phyloP scores from a whole-genome alignment of 2,329 filamentous ascomycete species.

The Akanthomyces lecanii region DNA sequence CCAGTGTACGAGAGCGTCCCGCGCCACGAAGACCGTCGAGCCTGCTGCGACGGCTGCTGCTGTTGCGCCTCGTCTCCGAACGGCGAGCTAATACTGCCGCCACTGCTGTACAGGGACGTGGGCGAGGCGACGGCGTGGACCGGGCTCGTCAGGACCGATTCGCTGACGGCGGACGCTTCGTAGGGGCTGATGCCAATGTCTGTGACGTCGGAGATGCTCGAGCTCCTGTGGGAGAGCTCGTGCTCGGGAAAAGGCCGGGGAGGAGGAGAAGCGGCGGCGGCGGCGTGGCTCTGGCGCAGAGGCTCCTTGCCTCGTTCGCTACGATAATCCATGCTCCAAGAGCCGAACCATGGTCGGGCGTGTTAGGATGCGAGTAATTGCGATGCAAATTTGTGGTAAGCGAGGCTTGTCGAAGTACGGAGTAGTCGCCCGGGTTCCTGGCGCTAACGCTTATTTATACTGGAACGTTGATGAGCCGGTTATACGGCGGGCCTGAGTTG shows the following conservation, averaged over 20 bases:
- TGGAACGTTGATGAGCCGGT: neutral
- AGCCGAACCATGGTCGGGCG: constrained; percentile 23
- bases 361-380: too few relatives aligned
- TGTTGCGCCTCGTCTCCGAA: neutral
- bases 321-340: constrained; percentile 28
- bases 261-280: neutral
- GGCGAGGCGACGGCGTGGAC: constrained; percentile 36
- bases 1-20: constrained; percentile 7
- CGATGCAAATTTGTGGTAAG: neutral
- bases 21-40: constrained; percentile 8
- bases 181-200: constrained; percentile 27
- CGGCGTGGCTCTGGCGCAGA: constrained; percentile 20
- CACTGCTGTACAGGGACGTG: constrained; percentile 36
- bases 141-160: constrained; percentile 17
- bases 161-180: constrained; percentile 21
- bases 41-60: neutral
- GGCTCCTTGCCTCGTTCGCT: constrained; percentile 29
- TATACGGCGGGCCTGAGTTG: neutral
- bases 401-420: neutral
- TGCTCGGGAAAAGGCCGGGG: constrained; percentile 10
- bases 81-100: constrained; percentile 9
- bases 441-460: neutral
- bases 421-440: neutral
- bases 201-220: constrained; percentile 32
- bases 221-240: constrained; percentile 30